Conservation (phyloP, 805 yeast genomes). For the Candida nemodendra region DNA sequence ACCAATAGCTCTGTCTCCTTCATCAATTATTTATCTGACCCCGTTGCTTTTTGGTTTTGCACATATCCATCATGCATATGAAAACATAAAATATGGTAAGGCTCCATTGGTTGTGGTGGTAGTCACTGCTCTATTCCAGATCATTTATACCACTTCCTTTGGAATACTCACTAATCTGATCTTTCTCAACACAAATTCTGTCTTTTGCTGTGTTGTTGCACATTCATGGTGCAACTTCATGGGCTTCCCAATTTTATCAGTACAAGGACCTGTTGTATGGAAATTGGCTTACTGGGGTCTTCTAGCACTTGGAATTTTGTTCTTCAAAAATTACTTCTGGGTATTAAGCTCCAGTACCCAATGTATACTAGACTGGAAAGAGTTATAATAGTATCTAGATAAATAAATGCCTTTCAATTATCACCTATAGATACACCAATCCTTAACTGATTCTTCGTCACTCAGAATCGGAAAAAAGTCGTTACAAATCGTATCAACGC, state of each 20-base stretch:
- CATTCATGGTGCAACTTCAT: constrained; percentile 69
- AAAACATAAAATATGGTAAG: constrained; percentile 34
- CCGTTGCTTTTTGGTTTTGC: constrained; percentile 76
- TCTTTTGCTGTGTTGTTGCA: constrained; percentile 56
- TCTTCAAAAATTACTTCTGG: constrained; percentile 34
- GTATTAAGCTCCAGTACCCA: constrained; percentile 9
- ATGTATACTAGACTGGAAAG: constrained; percentile 6
- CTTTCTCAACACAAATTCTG: constrained; percentile 48
- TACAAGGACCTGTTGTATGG: constrained; percentile 22
- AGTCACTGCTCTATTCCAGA: constrained; percentile 47
- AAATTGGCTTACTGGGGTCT: constrained; percentile 37
- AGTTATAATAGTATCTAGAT: background rate
- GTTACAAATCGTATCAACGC: no score
- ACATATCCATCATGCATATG: constrained; percentile 72
- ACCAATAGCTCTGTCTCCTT: background rate
- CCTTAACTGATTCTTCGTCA: no score
- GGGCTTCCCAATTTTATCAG: constrained; percentile 55
- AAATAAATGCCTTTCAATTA: background rate
- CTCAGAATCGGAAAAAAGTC: no score
- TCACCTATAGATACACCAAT: background rate
- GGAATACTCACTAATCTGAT: constrained; percentile 64
- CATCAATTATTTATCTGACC: constrained; percentile 36
- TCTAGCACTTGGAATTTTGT: constrained; percentile 42
- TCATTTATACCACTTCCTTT: constrained; percentile 64
- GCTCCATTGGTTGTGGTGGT: constrained; percentile 33